Evolutionary conservation across 805 yeast species (phyloP), one percentile per base, ranked within the genome.

Genomic region (Barnettozyma pratensis): DNA sequence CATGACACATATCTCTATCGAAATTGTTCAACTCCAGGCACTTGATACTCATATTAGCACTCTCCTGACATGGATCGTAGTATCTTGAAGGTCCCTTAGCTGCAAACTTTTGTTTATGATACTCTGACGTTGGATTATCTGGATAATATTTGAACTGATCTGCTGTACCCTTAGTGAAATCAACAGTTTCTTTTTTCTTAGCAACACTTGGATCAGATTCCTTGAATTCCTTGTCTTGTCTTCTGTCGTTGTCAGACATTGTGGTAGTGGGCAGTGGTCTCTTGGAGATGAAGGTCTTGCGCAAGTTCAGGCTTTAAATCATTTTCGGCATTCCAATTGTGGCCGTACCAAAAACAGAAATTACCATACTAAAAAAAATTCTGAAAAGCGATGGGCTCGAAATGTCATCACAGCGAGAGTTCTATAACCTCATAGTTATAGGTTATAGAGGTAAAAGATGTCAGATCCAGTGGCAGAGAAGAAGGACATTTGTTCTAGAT

Each of bases 41-140:
- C 54, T 78, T 79, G 55, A 90, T 72, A 40, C 96, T 87, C 81
- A 96, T 92, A 62, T 81, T 83, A 8, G 97, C 76, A 36, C 94
- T 83, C 60, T 90, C 94, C 42, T 83, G 85, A 66, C 99, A 92
- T 0, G 99, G 99, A 63, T 92, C 97, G 60, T 85, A 92, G 65
- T 75, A 94, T 62, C 85, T 80, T 6, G 96, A 83, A 4, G 95
- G 85, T 34, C 79, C 91, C 59, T 92, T 91, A 14, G 79, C 69
- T 1, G 81, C 73, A 73, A 90, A 90, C 49, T 80, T 72, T 53
- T 77, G 77, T 60, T 81, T 82, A 62, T 87, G 91, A 28, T 79
- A 68, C 45, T 79, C 76, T 37, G 83, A 79, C 7, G 85, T 81
- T 27, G 98, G 98, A 47, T 82, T 81, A 55, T 94, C 99, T 0